Conservation (phyloP, 345 rosid species). For the Citrus sp. region DNA sequence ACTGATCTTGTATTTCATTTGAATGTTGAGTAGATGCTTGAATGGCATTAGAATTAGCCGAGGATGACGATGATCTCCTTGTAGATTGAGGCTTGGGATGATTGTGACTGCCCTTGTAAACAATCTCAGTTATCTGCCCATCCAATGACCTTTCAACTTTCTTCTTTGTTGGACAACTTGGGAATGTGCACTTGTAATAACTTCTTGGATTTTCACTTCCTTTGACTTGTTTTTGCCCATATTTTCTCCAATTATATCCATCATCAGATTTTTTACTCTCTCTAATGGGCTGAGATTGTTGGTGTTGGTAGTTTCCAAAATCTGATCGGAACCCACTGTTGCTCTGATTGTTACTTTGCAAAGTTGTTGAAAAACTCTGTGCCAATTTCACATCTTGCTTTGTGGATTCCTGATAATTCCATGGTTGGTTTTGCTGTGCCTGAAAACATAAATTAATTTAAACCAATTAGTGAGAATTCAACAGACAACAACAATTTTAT, state of each 20-base stretch:
- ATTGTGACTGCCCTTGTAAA: slow-evolving; percentile 84
- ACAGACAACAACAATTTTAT: background rate
- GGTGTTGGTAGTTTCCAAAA: slow-evolving; percentile 21
- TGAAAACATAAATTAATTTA: slow-evolving; percentile 7
- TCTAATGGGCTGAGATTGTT: slow-evolving; percentile 41
- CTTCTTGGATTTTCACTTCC: slow-evolving; percentile 96
- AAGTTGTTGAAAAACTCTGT: slow-evolving; percentile 41
- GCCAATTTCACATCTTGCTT: slow-evolving; percentile 29
- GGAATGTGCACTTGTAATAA: slow-evolving; percentile 87
- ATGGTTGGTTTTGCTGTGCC: slow-evolving; percentile 50
- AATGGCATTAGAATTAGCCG: slow-evolving; percentile 24
- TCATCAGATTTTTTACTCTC: slow-evolving; percentile 69
- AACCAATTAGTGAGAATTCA: background rate
- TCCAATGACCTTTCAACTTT: slow-evolving; percentile 78
- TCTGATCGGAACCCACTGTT: slow-evolving; percentile 31
- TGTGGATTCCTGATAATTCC: slow-evolving; percentile 40
- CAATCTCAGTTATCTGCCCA: slow-evolving; percentile 89
- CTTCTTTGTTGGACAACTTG: slow-evolving; percentile 80
- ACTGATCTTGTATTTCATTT: slow-evolving; percentile 46
- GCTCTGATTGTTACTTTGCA: slow-evolving; percentile 34
- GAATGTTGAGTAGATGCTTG: slow-evolving; percentile 29
- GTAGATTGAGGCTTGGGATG: slow-evolving; percentile 83
- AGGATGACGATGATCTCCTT: slow-evolving; percentile 53
- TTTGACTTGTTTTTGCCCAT: slow-evolving; percentile 93
- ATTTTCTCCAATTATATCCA: slow-evolving; percentile 97